Evolutionary conservation across 2,329 filamentous ascomycete species (phyloP).

Genomic region (Truncatella angustata): DNA sequence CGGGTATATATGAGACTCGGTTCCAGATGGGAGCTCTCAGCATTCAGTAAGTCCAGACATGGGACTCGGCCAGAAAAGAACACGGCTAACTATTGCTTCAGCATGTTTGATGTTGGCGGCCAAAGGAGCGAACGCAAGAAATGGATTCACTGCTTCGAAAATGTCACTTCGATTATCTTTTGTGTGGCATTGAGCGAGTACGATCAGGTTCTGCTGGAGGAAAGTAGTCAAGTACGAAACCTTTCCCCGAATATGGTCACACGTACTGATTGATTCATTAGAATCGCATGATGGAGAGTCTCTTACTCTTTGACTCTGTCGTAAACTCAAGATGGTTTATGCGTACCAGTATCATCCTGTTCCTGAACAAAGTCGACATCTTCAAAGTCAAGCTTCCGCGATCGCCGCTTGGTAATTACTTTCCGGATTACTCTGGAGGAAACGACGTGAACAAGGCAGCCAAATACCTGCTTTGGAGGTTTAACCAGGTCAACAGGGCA

Average conservation of each 20-base stretch:
- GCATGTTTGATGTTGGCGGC: slow-evolving; percentile 98
- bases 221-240: slow-evolving; percentile 83
- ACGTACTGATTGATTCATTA: slow-evolving; percentile 32
- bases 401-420: slow-evolving; percentile 91
- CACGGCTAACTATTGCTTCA: slow-evolving; percentile 38
- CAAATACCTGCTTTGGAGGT: slow-evolving; percentile 96
- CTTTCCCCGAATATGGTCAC: background rate
- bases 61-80: background rate
- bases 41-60: slow-evolving; percentile 74
- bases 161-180: slow-evolving; percentile 99
- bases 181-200: slow-evolving; percentile 98
- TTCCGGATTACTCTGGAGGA: slow-evolving; percentile 95
- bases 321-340: slow-evolving; percentile 99
- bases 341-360: slow-evolving; percentile 96
- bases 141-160: slow-evolving; percentile 99
- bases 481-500: slow-evolving; percentile 96
- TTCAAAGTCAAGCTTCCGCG: slow-evolving; percentile 92
- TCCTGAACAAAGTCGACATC: slow-evolving; percentile 97
- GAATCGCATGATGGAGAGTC: slow-evolving; percentile 99
- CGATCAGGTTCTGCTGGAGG: slow-evolving; percentile 93
- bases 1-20: slow-evolving; percentile 96
- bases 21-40: slow-evolving; percentile 98
- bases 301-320: slow-evolving; percentile 95
- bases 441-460: slow-evolving; percentile 98
- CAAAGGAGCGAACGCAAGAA: slow-evolving; percentile 98